Conservation (phyloP, 2,329 filamentous ascomycete genomes). For the Chrysosporium queenslandicum region DNA sequence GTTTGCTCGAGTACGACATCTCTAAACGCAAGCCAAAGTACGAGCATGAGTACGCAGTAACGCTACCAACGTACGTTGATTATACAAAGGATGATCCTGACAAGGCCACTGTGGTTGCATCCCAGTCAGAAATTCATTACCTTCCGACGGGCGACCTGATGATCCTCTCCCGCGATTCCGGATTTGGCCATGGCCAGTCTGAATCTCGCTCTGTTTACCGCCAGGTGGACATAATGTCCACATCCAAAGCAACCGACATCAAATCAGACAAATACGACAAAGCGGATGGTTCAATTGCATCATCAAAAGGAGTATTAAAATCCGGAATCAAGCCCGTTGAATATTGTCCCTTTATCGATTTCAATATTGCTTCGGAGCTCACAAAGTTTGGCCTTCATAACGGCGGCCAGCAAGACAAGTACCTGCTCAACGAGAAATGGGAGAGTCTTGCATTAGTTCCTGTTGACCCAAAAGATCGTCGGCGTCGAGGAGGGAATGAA, state of each 20-base stretch:
- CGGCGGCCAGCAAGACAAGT: conserved; percentile 50
- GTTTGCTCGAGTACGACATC: conserved; percentile 57
- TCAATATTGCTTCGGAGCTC: conserved; percentile 56
- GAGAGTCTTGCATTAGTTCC: conserved; percentile 57
- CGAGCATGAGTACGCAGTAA: conserved; percentile 55
- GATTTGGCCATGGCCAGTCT: conserved; percentile 42
- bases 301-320: conserved; percentile 45
- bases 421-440: conserved; percentile 66
- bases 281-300: conserved; percentile 38
- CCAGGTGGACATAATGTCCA: conserved; percentile 59
- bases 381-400: conserved; percentile 59
- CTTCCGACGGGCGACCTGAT: conserved; percentile 34
- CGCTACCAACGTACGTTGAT: conserved; percentile 50
- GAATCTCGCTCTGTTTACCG: conserved; percentile 54
- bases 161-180: conserved; percentile 5
- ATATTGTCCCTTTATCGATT: conserved; percentile 59
- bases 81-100: conserved; percentile 41
- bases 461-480: conserved; percentile 28
- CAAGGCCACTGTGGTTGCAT: conserved; percentile 47
- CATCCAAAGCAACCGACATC: conserved; percentile 50
- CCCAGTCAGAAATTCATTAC: conserved; percentile 59
- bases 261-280: conserved; percentile 36
- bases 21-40: conserved; percentile 38
- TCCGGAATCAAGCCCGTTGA: conserved; percentile 46
- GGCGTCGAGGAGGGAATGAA: conserved; percentile 40